Evolutionary conservation across 2,329 filamentous ascomycete species (phyloP).

Genomic region (Lasiodiplodia gonubiensis): DNA sequence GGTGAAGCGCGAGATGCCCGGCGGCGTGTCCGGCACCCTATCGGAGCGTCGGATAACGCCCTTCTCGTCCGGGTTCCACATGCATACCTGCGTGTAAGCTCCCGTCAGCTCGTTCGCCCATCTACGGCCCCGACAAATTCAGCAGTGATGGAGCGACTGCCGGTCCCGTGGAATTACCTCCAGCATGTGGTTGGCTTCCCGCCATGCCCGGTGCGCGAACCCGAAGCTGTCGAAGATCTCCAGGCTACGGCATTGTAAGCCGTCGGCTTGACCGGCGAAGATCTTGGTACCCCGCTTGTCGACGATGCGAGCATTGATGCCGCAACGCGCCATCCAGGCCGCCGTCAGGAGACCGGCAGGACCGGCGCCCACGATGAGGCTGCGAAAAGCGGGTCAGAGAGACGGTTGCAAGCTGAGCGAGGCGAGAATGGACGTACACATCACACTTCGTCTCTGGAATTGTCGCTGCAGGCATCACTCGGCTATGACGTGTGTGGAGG

Average conservation of each 20-base stretch:
- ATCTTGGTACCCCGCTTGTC: conserved; percentile 51
- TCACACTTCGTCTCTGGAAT: conserved; percentile 43
- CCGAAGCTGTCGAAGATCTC: conserved; percentile 67
- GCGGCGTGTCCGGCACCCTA: conserved; percentile 67
- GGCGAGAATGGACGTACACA: conserved; percentile 36
- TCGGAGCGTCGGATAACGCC: conserved; percentile 64
- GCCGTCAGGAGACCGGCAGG: conserved; percentile 50
- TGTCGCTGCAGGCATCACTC: conserved; percentile 36
- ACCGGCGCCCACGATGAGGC: conserved; percentile 48
- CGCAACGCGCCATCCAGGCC: conserved; percentile 49
- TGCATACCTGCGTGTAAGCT: conserved; percentile 39
- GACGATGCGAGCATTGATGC: conserved; percentile 49
- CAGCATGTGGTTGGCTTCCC: conserved; percentile 71
- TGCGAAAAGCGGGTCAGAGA: conserved; percentile 27
- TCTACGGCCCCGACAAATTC: no score
- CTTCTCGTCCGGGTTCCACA: conserved; percentile 65
- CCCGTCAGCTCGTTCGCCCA: background rate
- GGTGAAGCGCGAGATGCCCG: conserved; percentile 66
- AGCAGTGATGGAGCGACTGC: no score
- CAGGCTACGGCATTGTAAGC: conserved; percentile 49
- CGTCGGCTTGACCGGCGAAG: conserved; percentile 50
- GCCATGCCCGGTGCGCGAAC: conserved; percentile 67
- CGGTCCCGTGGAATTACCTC: conserved; percentile 55
- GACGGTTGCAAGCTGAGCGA: background rate
- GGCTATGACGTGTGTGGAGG: background rate